Conservation (phyloP, 768 basidiomycete genomes). For the Guyanaporus albipodus region DNA sequence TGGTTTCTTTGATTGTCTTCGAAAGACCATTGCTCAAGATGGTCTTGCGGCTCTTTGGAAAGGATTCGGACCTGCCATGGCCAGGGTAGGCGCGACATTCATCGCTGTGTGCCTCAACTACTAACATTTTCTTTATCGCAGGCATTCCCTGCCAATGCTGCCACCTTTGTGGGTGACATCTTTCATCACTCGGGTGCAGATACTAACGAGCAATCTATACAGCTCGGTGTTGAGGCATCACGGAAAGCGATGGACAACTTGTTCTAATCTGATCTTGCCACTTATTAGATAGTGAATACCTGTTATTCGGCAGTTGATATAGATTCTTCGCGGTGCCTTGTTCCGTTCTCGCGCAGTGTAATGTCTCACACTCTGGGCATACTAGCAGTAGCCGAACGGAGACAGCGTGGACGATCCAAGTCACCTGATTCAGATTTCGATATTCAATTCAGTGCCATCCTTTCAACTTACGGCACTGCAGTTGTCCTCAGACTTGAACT, state of each 20-base stretch:
- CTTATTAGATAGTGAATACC: slow-evolving; percentile 6
- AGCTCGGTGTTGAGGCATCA: slow-evolving; percentile 92
- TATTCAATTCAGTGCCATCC: background rate
- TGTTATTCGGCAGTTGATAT: slow-evolving; percentile 2
- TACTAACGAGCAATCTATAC: slow-evolving; percentile 4
- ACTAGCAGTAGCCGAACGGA: background rate
- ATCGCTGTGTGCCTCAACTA: background rate
- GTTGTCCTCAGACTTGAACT: too few relatives aligned
- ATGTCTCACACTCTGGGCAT: slow-evolving; percentile 8
- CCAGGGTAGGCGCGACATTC: slow-evolving; percentile 50
- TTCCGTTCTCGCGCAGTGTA: too few relatives aligned
- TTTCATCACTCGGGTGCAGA: background rate
- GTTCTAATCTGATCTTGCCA: slow-evolving; percentile 46
- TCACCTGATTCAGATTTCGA: background rate
- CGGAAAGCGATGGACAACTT: slow-evolving; percentile 76
- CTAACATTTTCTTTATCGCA: slow-evolving; percentile 28
- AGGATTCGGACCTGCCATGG: slow-evolving; percentile 98
- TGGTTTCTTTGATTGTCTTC: slow-evolving; percentile 87
- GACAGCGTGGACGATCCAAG: background rate
- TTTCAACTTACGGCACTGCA: too few relatives aligned
- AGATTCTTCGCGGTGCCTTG: slow-evolving; percentile 5
- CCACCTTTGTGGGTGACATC: slow-evolving; percentile 69
- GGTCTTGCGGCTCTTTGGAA: slow-evolving; percentile 90
- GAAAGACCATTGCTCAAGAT: slow-evolving; percentile 88
- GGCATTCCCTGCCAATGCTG: slow-evolving; percentile 98